Evolutionary conservation across 2,329 filamentous ascomycete species (phyloP).

Genomic region (Penicillium digitatum): DNA sequence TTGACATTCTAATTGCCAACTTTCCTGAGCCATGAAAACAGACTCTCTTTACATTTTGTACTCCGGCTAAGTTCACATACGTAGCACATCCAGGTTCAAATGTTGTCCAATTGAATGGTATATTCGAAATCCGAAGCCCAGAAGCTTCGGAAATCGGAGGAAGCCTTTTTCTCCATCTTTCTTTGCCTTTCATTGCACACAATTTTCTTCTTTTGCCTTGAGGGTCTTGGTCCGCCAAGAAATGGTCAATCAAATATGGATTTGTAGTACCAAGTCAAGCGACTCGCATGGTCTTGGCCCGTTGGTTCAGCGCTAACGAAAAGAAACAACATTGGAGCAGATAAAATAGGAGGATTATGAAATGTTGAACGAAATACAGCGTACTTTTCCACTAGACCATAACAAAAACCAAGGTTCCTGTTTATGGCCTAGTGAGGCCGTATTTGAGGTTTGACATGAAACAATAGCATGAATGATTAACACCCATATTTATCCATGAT

Average conservation of each 20-base stretch:
- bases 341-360: too few relatives aligned
- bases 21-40: neutral
- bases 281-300: neutral
- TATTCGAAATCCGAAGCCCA: neutral
- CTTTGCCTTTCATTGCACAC: neutral
- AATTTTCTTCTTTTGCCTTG: neutral
- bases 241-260: neutral
- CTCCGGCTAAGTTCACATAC: too few relatives aligned
- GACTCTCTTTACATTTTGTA: neutral
- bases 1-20: neutral
- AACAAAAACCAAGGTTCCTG: too few relatives aligned
- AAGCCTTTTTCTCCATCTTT: neutral
- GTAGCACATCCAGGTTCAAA: too few relatives aligned
- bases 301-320: neutral
- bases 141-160: neutral
- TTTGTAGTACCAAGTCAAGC: neutral
- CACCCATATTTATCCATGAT: conserved; percentile 28
- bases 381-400: too few relatives aligned
- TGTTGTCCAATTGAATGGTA: too few relatives aligned
- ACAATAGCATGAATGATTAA: too few relatives aligned
- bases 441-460: too few relatives aligned
- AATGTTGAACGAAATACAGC: too few relatives aligned
- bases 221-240: neutral
- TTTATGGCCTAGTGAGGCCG: too few relatives aligned
- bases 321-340: neutral